Evolutionary conservation across 352 stramenopile species (phyloP).

Genomic region (Lagenidium giganteum): DNA sequence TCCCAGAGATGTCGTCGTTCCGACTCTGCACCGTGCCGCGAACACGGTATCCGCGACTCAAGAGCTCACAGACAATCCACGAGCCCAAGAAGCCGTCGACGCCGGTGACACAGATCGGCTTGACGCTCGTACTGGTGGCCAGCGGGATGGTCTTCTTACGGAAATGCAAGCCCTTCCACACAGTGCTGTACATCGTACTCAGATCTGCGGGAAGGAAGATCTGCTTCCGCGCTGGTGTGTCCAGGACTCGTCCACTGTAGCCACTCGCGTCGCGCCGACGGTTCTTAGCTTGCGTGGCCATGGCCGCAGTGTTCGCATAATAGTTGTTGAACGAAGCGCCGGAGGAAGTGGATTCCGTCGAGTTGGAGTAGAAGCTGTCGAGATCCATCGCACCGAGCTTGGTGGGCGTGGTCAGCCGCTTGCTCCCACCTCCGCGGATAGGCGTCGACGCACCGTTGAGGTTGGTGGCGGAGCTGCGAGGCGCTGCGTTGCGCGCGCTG

Average conservation of each 20-base stretch:
- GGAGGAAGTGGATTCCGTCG: conserved; percentile 17
- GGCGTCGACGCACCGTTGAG: not conserved
- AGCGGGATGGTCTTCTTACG: conserved; percentile 80
- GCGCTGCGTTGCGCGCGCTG: conserved; percentile 19
- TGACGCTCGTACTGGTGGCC: conserved; percentile 62
- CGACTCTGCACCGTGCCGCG: conserved; percentile 83
- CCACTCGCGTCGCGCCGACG: conserved; percentile 12
- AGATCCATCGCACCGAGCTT: too few species aligned
- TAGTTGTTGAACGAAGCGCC: conserved; percentile 18
- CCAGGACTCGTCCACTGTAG: conserved; percentile 1
- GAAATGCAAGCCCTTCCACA: conserved; percentile 81
- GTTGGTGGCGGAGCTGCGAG: not conserved
- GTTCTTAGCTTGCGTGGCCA: conserved; percentile 11
- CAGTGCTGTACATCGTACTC: conserved; percentile 64
- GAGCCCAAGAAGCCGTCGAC: conserved; percentile 83
- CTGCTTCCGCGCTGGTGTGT: conserved; percentile 4
- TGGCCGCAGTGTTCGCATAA: conserved; percentile 15
- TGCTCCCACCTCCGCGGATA: too few species aligned
- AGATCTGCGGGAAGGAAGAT: conserved; percentile 5
- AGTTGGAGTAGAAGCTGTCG: conserved; percentile 23
- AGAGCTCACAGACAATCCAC: conserved; percentile 81
- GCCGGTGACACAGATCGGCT: conserved; percentile 83
- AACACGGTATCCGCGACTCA: conserved; percentile 73
- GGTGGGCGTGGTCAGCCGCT: too few species aligned
- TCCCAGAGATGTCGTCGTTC: conserved; percentile 78